Percentiles rank a stretch among this genome's conserved stretches.
phyloP scores from a whole-genome alignment of 2,329 filamentous ascomycete species.

The Ophiocordyceps unilateralis region DNA sequence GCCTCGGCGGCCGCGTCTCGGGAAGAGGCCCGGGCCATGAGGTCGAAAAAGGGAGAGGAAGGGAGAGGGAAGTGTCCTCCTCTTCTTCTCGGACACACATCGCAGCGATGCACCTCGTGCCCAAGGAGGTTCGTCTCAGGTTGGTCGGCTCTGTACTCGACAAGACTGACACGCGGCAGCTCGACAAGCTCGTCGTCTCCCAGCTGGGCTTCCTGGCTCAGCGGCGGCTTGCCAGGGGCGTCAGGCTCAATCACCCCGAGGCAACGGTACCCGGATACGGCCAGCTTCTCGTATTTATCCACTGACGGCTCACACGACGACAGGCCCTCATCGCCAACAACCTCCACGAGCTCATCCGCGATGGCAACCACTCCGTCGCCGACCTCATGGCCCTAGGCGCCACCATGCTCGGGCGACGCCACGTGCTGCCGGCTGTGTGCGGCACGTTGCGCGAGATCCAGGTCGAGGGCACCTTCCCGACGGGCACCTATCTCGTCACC shows the following conservation, averaged over 20 bases:
- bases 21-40: no score
- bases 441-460: constrained; percentile 68
- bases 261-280: constrained; percentile 54
- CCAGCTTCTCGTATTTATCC: background rate
- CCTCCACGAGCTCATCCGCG: constrained; percentile 89
- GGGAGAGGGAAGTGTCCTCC: background rate
- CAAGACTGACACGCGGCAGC: constrained; percentile 31
- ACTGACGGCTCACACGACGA: background rate
- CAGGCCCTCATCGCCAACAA: constrained; percentile 72
- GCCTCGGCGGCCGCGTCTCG: no score
- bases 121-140: constrained; percentile 23
- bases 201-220: constrained; percentile 81
- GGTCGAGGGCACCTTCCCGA: constrained; percentile 85
- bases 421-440: constrained; percentile 72
- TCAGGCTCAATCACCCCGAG: constrained; percentile 81
- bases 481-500: constrained; percentile 84
- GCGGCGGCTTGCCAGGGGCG: constrained; percentile 68
- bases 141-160: background rate
- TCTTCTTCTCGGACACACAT: background rate
- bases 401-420: constrained; percentile 82
- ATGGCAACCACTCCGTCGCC: constrained; percentile 82
- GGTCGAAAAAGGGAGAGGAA: no score
- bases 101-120: constrained; percentile 28
- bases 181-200: constrained; percentile 90
- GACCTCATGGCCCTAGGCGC: constrained; percentile 86